phyloP scores from a whole-genome alignment of 768 basidiomycete species.

The Podaxis pistillaris region DNA sequence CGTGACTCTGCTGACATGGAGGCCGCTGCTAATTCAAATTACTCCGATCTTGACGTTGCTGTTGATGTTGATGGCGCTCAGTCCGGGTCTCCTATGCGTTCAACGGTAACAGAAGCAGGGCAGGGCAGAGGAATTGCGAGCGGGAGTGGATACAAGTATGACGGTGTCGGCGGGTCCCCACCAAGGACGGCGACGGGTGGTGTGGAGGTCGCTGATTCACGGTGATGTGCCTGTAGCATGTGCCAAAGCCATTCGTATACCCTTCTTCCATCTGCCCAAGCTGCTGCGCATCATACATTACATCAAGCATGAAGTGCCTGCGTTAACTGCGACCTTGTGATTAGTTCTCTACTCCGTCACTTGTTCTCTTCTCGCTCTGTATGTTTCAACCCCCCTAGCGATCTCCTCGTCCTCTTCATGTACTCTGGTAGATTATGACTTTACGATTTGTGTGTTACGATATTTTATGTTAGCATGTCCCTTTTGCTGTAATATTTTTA shows the following conservation, averaged over 20 bases:
- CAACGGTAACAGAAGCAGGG: neutral
- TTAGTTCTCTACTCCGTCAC: too few species aligned
- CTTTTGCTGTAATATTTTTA: neutral
- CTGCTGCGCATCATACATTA: too few species aligned
- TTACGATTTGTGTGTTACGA: too few species aligned
- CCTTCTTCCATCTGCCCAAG: neutral
- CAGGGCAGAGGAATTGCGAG: neutral
- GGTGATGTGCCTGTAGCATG: neutral
- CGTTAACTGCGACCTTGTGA: too few species aligned
- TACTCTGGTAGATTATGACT: too few species aligned
- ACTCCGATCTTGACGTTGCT: neutral
- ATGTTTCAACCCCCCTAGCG: too few species aligned
- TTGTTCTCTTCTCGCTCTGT: too few species aligned
- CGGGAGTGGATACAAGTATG: constrained; percentile 5
- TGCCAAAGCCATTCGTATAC: neutral
- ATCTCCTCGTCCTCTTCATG: too few species aligned
- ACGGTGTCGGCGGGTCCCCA: constrained; percentile 5
- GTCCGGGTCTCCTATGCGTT: too few species aligned
- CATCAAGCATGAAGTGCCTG: too few species aligned
- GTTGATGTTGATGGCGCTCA: neutral
- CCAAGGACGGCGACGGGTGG: neutral
- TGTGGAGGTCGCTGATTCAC: neutral
- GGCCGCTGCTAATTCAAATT: neutral
- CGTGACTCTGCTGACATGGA: neutral
- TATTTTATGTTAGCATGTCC: too few species aligned